Conservation (phyloP, 2,329 filamentous ascomycete species). For the Cytospora mali region DNA sequence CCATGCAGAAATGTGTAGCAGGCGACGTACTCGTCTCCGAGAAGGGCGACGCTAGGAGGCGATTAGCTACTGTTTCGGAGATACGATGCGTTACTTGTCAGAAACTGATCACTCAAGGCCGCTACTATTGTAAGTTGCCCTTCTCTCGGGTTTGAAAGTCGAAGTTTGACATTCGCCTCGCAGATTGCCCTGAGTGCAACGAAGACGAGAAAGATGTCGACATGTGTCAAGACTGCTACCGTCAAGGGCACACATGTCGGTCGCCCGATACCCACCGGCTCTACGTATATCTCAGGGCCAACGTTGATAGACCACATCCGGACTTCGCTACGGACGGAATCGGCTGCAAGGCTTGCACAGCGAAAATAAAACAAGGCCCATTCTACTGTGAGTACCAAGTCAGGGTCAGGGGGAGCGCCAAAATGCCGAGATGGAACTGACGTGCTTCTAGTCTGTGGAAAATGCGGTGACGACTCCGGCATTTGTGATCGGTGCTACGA, state of each 20-base stretch:
- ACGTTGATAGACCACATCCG: slow-evolving; percentile 18
- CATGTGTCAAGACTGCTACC: slow-evolving; percentile 25
- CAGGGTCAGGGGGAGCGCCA: too few species aligned
- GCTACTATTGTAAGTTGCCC: slow-evolving; percentile 22
- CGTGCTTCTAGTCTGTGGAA: slow-evolving; percentile 15
- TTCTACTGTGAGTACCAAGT: slow-evolving; percentile 17
- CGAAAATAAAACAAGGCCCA: slow-evolving; percentile 20
- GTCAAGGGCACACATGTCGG: slow-evolving; percentile 20
- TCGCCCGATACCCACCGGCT: slow-evolving; percentile 19
- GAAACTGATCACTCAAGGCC: slow-evolving; percentile 18
- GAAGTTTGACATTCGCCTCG: not conserved
- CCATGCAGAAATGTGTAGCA: slow-evolving; percentile 23
- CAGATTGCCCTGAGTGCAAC: slow-evolving; percentile 26
- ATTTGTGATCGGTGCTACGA: slow-evolving; percentile 26
- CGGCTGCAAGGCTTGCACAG: slow-evolving; percentile 15
- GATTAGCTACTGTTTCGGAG: slow-evolving; percentile 20
- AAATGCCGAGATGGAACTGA: not conserved
- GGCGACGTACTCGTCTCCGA: slow-evolving; percentile 22
- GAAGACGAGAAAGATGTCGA: slow-evolving; percentile 11
- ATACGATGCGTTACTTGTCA: slow-evolving; percentile 21
- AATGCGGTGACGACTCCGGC: slow-evolving; percentile 16
- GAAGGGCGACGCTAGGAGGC: slow-evolving; percentile 22
- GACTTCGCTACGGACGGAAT: slow-evolving; percentile 17
- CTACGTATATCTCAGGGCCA: slow-evolving; percentile 23
- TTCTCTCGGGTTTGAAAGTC: not conserved